Base-by-base conservation (phyloP, 2,329 filamentous ascomycete genomes). In the Sclerotinia minor region DNA sequence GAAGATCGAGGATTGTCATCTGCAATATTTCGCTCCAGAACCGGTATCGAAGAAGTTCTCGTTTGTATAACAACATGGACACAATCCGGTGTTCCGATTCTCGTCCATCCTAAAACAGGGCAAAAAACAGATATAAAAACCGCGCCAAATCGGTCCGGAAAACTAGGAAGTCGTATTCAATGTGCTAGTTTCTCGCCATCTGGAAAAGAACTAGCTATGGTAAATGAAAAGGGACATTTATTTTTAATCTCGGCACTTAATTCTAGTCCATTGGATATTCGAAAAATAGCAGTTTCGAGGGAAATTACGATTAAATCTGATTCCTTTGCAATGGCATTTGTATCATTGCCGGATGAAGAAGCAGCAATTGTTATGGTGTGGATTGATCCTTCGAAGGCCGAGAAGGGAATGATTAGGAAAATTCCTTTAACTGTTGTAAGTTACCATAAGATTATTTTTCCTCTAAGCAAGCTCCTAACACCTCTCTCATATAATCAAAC, bases 21-120 rank as follows among this genome's bases (percentile, higher is more conserved):
- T 0, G 78, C 77, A 2, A 73, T 79, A n/a, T 78, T 78, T 61
- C 75, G 78, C 13, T 75, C 77, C 1, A 76, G 75, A 5, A 58
- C 68, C 17, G 73, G 76, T 7, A 76, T 74, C 4, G 78, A 79
- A 44, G 79, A 79, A 19, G 73, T 77, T 52, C 65, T 80, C 21
- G 69, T 81, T 5, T 80, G 79, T 63, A 73, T 81, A 21, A 78
- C 76, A 1, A 80, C 79, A 0, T 81, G 79, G 79, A 81, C 79
- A 1, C 79, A 80, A 68, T 80, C 79, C 1, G 79, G 79, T 2
- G 73, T 74, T n/a, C 79, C 79, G 0, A 69, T 80, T 6, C 73
- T 81, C 3, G 74, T 80, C 2, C 79, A 80, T 61, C 79, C 79
- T 13, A 73, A 75, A 58, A 77, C 77, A 54, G 79, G 79, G 1